Percentiles rank a stretch among this genome's conserved stretches.
Conservation (phyloP, 2,329 filamentous ascomycete genomes). For the Penicillium expansum region DNA sequence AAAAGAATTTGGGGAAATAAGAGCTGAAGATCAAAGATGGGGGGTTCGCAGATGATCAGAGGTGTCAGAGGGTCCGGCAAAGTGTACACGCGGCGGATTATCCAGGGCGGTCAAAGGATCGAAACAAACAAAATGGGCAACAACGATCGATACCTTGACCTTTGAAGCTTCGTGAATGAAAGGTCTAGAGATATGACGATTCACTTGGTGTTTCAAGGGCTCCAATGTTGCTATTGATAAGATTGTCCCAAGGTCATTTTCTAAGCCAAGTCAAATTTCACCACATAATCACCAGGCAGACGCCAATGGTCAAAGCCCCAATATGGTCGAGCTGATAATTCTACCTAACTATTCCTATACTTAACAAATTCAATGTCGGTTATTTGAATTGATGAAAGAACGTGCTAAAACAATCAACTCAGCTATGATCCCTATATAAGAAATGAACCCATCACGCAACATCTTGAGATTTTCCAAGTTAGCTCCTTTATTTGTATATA, state of each 20-base stretch:
- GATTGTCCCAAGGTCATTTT: background rate
- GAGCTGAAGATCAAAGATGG: conserved; percentile 1
- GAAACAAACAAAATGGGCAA: conserved; percentile 4
- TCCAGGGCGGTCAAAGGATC: conserved; percentile 8
- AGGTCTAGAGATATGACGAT: background rate
- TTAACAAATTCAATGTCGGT: background rate
- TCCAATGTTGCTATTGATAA: background rate
- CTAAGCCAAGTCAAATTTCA: background rate
- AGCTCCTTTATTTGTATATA: background rate
- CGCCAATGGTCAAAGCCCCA: background rate
- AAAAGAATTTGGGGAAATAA: background rate
- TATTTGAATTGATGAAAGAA: background rate
- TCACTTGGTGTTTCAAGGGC: background rate
- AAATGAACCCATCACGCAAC: background rate
- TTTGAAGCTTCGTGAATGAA: background rate
- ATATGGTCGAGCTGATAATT: background rate
- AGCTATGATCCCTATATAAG: background rate
- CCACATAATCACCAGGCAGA: conserved; percentile 1
- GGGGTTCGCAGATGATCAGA: conserved; percentile 5
- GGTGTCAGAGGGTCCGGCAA: conserved; percentile 10
- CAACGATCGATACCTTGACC: background rate
- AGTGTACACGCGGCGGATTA: conserved; percentile 5
- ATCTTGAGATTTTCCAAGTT: background rate
- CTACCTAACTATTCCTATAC: no score
- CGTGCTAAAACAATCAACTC: background rate